Evolutionary conservation across 2,329 filamentous ascomycete genomes (phyloP).

Genomic region (Penicillium sp.): DNA sequence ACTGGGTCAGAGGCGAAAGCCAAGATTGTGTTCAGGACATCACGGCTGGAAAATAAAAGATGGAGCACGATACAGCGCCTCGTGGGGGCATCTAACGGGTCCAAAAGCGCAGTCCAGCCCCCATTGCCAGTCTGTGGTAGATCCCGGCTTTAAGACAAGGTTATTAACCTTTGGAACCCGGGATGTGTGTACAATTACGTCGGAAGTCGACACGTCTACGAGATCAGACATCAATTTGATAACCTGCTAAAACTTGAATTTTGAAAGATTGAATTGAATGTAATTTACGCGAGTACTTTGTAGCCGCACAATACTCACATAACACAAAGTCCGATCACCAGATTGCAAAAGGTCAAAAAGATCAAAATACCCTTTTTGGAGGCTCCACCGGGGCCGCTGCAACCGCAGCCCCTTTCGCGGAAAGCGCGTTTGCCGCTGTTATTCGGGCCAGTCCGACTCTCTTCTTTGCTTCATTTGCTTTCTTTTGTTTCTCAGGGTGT

Average conservation of each 20-base stretch:
- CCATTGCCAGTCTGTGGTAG: background rate
- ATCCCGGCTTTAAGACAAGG: background rate
- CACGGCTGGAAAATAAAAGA: slow-evolving; percentile 12
- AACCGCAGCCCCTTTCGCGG: slow-evolving; percentile 36
- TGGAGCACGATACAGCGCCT: background rate
- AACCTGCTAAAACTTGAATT: no score
- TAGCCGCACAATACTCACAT: background rate
- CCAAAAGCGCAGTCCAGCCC: background rate
- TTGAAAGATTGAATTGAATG: no score
- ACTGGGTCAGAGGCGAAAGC: slow-evolving; percentile 17
- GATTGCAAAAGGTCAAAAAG: background rate
- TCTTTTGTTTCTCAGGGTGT: background rate
- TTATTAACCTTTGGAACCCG: background rate
- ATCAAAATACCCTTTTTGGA: slow-evolving; percentile 1
- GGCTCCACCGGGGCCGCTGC: slow-evolving; percentile 32
- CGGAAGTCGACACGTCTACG: background rate
- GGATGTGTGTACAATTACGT: background rate
- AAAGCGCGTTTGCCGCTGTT: slow-evolving; percentile 44
- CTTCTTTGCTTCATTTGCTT: background rate
- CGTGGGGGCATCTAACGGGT: no score
- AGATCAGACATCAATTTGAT: background rate
- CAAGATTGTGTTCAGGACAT: background rate
- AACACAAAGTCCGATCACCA: background rate
- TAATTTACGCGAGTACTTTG: no score
- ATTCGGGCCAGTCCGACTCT: background rate